phyloP scores from a whole-genome alignment of 192 early-diverging fungal species.

The Anaeromyces robustus region DNA sequence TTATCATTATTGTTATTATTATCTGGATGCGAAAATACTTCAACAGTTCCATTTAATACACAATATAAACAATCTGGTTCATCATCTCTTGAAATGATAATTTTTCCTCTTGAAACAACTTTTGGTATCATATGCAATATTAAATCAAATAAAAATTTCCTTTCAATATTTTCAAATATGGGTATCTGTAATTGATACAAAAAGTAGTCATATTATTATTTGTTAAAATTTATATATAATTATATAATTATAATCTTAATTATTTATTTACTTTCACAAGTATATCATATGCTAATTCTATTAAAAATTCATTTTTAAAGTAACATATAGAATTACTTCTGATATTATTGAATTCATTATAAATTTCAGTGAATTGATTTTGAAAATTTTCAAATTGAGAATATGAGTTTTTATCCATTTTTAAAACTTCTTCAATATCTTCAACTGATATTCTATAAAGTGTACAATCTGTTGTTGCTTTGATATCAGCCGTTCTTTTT shows the following conservation, averaged over 20 bases:
- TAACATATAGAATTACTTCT: neutral
- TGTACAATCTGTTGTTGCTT: neutral
- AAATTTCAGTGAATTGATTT: neutral
- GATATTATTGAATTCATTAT: neutral
- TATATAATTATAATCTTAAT: neutral
- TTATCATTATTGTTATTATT: neutral
- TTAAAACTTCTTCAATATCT: neutral
- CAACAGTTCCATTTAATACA: slow-evolving; percentile 20
- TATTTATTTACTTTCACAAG: neutral
- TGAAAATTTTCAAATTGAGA: neutral
- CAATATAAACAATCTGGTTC: slow-evolving; percentile 25
- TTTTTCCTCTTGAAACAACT: slow-evolving; percentile 4
- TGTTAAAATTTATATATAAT: no score
- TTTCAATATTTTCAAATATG: slow-evolving; percentile 16
- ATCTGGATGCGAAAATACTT: slow-evolving; percentile 9
- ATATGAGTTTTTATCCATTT: neutral
- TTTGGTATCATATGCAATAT: slow-evolving; percentile 10
- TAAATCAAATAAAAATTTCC: slow-evolving; percentile 18
- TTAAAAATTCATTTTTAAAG: neutral
- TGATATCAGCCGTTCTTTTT: neutral
- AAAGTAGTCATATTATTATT: neutral
- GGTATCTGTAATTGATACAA: slow-evolving; percentile 6
- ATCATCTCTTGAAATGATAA: slow-evolving; percentile 20
- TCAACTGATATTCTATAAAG: neutral
- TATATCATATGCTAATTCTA: neutral